Base-by-base conservation (phyloP, 129 eudicot genomes). In the Tagetes erecta region DNA sequence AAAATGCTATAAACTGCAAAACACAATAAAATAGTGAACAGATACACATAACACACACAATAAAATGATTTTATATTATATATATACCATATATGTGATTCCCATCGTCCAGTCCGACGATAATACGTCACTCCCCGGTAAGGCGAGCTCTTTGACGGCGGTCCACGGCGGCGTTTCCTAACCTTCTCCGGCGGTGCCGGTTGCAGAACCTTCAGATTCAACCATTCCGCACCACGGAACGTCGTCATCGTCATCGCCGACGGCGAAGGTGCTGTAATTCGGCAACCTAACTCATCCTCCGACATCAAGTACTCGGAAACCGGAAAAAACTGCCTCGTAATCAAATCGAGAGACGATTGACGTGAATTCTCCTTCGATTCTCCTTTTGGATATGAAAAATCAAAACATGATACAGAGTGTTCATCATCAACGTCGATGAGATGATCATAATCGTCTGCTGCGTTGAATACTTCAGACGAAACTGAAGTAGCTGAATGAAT, bases 91-190 rank as follows among this genome's bases (percentile, higher is more conserved):
- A 93, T 93, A 86, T 93, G 98, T 3, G 98, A 89, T 75, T 92
- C 98, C 98, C 98, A 92, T 50, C 98, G 83, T 11, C 98, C 98
- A 42, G 98, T 92, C 76, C 98, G 83, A 36, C 98, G 88, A 66
- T 92, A 92, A 70, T 87, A 92, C 72, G 98, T 92, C 57, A 92
- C 98, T 27, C 98, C 98, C 1, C 98, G 86, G 67, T 87, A 92
- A 75, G 86, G 86, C 5, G 98, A 93, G 83, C 98, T 93, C 71
- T 85, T 68, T 2, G 98, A 90, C 81, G 89, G 81, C 46, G 98
- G 98, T 40, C 98, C 98, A 10, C 98, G 80, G 70, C 98, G 75
- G 74, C 89, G 88, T 80, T 84, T 90, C 89, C 66, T 86, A 42
- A 70, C 76, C 76, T 74, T 83, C 80, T 76, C 86, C 70, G 83